Evolutionary conservation across 73 alveolate species (phyloP), one percentile per base, ranked within the genome.

Genomic region (Paraurostyla sp.): DNA sequence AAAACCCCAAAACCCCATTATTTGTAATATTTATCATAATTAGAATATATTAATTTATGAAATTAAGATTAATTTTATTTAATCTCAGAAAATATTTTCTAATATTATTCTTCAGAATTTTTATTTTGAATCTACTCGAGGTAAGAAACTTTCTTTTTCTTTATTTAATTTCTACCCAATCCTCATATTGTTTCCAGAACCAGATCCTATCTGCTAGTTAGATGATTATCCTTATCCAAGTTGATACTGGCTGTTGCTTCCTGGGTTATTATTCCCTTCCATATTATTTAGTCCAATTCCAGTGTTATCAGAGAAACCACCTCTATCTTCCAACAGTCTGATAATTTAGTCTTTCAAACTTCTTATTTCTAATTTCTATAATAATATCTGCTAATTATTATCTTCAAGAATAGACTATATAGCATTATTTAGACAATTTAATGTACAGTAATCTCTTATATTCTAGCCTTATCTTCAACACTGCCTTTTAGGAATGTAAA

Each of bases 391-490:
- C 68, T 60, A 43, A 50, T 81, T 81, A 49, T 57, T 81, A 9
- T 83, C 81, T 59, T 83, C 85, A 35, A 62, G 73, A 22, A 54
- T 48, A 25, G 76, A 16, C 76, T 65, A 65, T 35, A 65, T 16
- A 38, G 7, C 42, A 38, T 15, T 22, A 6, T 13, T 73, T 22
- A 42, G 22, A 25, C 27, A 35, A 3, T 6, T 33, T 20, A 22
- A 30, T 13, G 13, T 60, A 81, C 78, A 35, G 76, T 76, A 15
- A 88, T 50, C 18, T 88, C 94, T 35, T 49, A 25, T 1, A 88
- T 88, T 71, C 87, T 78, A 25, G 85, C 56, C 60, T 88, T 88
- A 41, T 88, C 94, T 25, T 76, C 90, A 0, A 59, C 75, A 59
- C 54, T 48, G 16, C 94, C 90, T 54, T 76, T 88, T 23, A 63